phyloP scores from a whole-genome alignment of 495 filamentous ascomycete genomes.

The Lasiosphaeriaceae sp. region DNA sequence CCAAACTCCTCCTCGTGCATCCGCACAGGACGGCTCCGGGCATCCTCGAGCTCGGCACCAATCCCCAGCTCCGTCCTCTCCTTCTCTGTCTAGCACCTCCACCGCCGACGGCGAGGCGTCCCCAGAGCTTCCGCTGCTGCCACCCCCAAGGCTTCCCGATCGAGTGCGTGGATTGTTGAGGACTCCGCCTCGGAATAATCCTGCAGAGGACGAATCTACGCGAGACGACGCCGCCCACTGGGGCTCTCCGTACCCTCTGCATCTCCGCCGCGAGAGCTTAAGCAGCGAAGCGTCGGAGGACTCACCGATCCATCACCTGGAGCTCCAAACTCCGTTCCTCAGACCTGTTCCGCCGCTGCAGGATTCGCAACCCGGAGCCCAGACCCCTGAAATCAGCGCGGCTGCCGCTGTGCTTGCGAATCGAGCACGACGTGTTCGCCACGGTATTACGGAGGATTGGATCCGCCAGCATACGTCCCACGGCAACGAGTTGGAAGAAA shows the following conservation, averaged over 20 bases:
- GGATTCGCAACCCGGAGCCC: slow-evolving; percentile 31
- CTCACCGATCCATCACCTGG: slow-evolving; percentile 49
- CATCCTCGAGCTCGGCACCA: slow-evolving; percentile 15
- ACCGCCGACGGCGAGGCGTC: slow-evolving; percentile 52
- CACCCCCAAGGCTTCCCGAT: slow-evolving; percentile 44
- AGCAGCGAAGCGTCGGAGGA: slow-evolving; percentile 50
- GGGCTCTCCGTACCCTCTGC: slow-evolving; percentile 68
- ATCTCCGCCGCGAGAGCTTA: slow-evolving; percentile 46
- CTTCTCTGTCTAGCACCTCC: slow-evolving; percentile 49
- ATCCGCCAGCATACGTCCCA: slow-evolving; percentile 68
- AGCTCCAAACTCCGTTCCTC: slow-evolving; percentile 50
- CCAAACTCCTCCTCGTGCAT: slow-evolving; percentile 48
- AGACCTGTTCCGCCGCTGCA: slow-evolving; percentile 41
- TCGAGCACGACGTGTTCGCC: slow-evolving; percentile 47
- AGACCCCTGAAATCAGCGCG: slow-evolving; percentile 43
- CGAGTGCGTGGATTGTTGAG: slow-evolving; percentile 44
- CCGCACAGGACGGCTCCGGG: slow-evolving; percentile 45
- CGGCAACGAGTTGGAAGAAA: slow-evolving; percentile 53
- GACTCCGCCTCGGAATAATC: slow-evolving; percentile 41
- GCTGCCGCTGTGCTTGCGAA: slow-evolving; percentile 53
- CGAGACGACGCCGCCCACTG: slow-evolving; percentile 63
- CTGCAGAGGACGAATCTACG: slow-evolving; percentile 23
- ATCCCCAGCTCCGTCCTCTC: slow-evolving; percentile 34
- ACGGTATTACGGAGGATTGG: slow-evolving; percentile 74
- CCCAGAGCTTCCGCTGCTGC: slow-evolving; percentile 51